phyloP scores from a whole-genome alignment of 176 grass and related monocot genomes.

The Panicum miliaceum region DNA sequence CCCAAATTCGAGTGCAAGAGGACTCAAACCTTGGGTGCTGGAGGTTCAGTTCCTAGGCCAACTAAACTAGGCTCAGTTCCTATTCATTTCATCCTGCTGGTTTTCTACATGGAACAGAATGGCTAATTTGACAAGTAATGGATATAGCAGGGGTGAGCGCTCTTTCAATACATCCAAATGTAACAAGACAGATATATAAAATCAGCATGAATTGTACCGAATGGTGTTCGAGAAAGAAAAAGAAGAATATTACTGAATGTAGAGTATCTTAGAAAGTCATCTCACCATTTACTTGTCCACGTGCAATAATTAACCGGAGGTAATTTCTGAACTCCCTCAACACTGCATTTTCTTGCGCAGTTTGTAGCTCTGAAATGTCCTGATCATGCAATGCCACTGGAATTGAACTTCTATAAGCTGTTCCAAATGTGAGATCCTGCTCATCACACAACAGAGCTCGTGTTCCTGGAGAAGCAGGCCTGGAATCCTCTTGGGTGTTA shows the following conservation, averaged over 20 bases:
- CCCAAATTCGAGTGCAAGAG: neutral
- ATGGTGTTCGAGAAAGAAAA: no score
- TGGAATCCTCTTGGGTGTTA: slow-evolving; percentile 50
- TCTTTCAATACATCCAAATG: slow-evolving; percentile 27
- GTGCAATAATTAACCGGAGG: slow-evolving; percentile 53
- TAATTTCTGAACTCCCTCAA: slow-evolving; percentile 61
- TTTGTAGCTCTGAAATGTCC: slow-evolving; percentile 53
- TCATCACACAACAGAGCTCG: slow-evolving; percentile 73
- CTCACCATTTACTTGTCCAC: slow-evolving; percentile 72
- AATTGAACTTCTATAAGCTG: slow-evolving; percentile 44
- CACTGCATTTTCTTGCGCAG: slow-evolving; percentile 60
- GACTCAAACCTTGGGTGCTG: neutral
- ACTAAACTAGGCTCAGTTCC: neutral
- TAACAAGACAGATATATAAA: slow-evolving; percentile 21
- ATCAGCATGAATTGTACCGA: neutral
- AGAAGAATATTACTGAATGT: no score
- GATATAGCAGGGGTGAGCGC: neutral
- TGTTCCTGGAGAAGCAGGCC: slow-evolving; percentile 74
- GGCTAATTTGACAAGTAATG: slow-evolving; percentile 26
- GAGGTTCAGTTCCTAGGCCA: neutral
- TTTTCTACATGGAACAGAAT: slow-evolving; percentile 15
- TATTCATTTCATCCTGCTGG: neutral
- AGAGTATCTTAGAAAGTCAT: slow-evolving; percentile 5
- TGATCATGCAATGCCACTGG: slow-evolving; percentile 46
- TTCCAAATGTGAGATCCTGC: slow-evolving; percentile 55